Conservation (phyloP, 2,329 filamentous ascomycete species). For the Fusarium sp. region DNA sequence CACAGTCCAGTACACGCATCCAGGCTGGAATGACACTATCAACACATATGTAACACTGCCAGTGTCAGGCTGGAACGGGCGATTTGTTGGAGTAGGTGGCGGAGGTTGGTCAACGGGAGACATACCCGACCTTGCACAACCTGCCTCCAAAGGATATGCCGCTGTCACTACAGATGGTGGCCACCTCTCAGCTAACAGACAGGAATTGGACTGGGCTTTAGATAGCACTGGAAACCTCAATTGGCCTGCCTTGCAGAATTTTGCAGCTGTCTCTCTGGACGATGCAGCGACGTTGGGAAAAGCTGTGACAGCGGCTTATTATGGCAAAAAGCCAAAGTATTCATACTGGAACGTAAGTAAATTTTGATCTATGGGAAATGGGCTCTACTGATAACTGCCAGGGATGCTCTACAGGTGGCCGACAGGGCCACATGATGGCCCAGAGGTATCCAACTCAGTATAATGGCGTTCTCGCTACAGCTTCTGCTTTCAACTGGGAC, state of each 20-base stretch:
- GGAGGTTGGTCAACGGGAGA: constrained; percentile 26
- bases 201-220: constrained; percentile 23
- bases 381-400: not conserved
- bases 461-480: constrained; percentile 62
- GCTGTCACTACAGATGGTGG: constrained; percentile 27
- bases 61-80: constrained; percentile 16
- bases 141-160: constrained; percentile 6
- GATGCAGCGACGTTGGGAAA: constrained; percentile 55
- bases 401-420: constrained; percentile 64
- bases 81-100: constrained; percentile 25
- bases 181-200: not conserved
- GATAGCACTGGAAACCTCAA: constrained; percentile 36
- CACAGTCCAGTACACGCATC: constrained; percentile 19
- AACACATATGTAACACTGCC: constrained; percentile 22
- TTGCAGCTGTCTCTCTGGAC: constrained; percentile 40
- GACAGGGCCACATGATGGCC: constrained; percentile 63
- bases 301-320: constrained; percentile 52
- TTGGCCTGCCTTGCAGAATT: constrained; percentile 39
- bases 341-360: constrained; percentile 56
- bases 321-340: constrained; percentile 48
- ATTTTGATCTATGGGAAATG: rapidly evolving
- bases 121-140: not conserved
- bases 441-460: constrained; percentile 63
- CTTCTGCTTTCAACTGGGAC: constrained; percentile 55
- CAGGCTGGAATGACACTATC: constrained; percentile 23